Conservation (phyloP, 495 filamentous ascomycete genomes). For the Aspergillus panamensis region DNA sequence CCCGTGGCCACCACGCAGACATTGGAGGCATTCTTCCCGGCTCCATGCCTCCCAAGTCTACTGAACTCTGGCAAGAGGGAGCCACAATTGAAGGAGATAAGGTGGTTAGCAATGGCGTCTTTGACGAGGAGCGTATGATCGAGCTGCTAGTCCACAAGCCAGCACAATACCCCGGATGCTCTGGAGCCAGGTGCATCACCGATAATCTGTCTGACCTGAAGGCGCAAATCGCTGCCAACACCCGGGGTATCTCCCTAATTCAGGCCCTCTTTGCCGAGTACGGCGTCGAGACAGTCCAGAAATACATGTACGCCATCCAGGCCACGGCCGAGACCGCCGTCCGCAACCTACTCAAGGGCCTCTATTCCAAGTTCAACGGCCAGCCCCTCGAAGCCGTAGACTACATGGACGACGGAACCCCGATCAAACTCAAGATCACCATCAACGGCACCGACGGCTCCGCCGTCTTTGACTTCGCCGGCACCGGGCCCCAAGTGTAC, state of each 20-base stretch:
- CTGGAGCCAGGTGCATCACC: slow-evolving; percentile 81
- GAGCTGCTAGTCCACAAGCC: slow-evolving; percentile 82
- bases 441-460: slow-evolving; percentile 84
- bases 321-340: slow-evolving; percentile 87
- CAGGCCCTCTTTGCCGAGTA: slow-evolving; percentile 82
- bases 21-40: slow-evolving; percentile 95
- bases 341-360: slow-evolving; percentile 69
- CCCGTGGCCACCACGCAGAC: slow-evolving; percentile 92
- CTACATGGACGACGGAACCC: slow-evolving; percentile 96
- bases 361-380: slow-evolving; percentile 61
- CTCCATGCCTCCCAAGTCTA: slow-evolving; percentile 93
- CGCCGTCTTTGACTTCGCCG: slow-evolving; percentile 83
- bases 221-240: slow-evolving; percentile 93
- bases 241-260: slow-evolving; percentile 92
- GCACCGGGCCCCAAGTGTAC: slow-evolving; percentile 88
- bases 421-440: slow-evolving; percentile 78
- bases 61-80: slow-evolving; percentile 91
- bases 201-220: slow-evolving; percentile 97
- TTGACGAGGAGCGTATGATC: slow-evolving; percentile 83
- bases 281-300: slow-evolving; percentile 83
- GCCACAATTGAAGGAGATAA: slow-evolving; percentile 93
- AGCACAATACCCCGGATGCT: slow-evolving; percentile 80
- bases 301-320: slow-evolving; percentile 95
- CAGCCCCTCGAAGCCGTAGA: slow-evolving; percentile 79
- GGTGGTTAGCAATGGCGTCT: slow-evolving; percentile 82